Percentiles rank a stretch among this genome's conserved stretches.
Evolutionary conservation across 2,329 filamentous ascomycete genomes (phyloP).

Genomic region (Penicillium sumatraense): DNA sequence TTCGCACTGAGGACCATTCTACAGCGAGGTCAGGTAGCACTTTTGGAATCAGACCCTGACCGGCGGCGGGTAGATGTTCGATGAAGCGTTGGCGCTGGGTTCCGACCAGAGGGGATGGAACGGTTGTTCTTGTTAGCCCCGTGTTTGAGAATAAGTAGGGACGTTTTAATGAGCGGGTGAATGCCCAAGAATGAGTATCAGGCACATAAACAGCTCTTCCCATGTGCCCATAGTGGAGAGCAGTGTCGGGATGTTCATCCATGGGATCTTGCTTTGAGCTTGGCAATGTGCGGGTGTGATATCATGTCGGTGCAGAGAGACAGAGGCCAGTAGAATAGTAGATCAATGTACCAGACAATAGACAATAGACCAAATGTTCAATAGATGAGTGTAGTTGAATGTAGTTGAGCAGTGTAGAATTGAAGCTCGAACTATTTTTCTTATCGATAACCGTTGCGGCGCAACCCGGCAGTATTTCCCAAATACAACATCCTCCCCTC

Average conservation of each 20-base stretch:
- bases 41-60: constrained; percentile 30
- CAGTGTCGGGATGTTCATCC: constrained; percentile 56
- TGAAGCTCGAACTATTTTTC: too few relatives aligned
- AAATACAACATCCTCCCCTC: too few relatives aligned
- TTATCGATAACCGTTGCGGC: too few relatives aligned
- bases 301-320: constrained; percentile 35
- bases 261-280: constrained; percentile 54
- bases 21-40: constrained; percentile 43
- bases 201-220: constrained; percentile 57
- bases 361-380: too few relatives aligned
- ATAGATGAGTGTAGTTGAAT: too few relatives aligned
- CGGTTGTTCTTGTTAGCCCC: constrained; percentile 33
- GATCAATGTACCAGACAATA: too few relatives aligned
- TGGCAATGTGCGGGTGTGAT: constrained; percentile 30
- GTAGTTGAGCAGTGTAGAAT: too few relatives aligned
- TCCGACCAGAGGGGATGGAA: constrained; percentile 27
- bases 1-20: constrained; percentile 33
- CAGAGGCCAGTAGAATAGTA: background rate
- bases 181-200: constrained; percentile 55
- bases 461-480: too few relatives aligned
- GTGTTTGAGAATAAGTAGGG: constrained; percentile 33
- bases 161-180: constrained; percentile 43
- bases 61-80: constrained; percentile 15
- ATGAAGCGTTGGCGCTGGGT: background rate
- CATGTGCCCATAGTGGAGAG: constrained; percentile 63